A percentile compares a stretch with the other conserved stretches of the same genome.
These are phyloP conservation scores for Leucosporidium creatinivorum DNA, from an alignment of 768 basidiomycete genomes.

Conservation along the genomic window DNA sequence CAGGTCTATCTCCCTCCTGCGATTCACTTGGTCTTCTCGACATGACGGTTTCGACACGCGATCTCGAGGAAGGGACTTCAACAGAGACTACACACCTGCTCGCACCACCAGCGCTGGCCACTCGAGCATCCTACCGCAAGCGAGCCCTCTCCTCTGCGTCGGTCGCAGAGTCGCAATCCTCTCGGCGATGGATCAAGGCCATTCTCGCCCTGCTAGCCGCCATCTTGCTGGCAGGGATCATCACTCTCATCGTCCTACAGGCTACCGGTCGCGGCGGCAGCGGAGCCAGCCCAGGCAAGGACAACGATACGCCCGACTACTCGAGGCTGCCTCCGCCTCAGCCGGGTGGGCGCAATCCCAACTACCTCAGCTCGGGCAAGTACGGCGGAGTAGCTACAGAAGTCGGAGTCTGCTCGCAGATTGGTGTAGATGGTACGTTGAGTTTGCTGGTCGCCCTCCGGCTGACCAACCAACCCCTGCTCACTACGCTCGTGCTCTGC, in stretches of 20 bases:
- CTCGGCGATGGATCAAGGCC: background rate
- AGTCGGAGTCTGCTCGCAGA: conserved; percentile 73
- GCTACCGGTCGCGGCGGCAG: conserved; percentile 11
- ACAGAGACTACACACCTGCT: conserved; percentile 3
- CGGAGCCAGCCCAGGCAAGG: background rate
- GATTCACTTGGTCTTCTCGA: too few relatives aligned
- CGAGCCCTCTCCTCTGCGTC: conserved; percentile 26
- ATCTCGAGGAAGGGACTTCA: too few relatives aligned
- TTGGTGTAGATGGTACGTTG: conserved; percentile 57
- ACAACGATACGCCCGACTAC: conserved; percentile 19
- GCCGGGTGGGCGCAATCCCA: conserved; percentile 48
- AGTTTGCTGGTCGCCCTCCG: background rate
- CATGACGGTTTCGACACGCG: too few relatives aligned
- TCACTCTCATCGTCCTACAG: conserved; percentile 20
- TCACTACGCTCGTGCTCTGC: background rate
- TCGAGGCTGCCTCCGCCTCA: conserved; percentile 32
- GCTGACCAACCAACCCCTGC: background rate
- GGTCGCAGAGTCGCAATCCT: background rate
- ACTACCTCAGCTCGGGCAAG: conserved; percentile 56
- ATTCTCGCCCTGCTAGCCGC: background rate
- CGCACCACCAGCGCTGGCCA: background rate
- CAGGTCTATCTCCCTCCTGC: too few relatives aligned
- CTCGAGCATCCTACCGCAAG: conserved; percentile 19
- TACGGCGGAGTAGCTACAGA: conserved; percentile 85
- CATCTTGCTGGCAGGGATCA: conserved; percentile 12